Base-by-base conservation (phyloP, 1,284 basidiomycete genomes). In the Boletus holoroseus region DNA sequence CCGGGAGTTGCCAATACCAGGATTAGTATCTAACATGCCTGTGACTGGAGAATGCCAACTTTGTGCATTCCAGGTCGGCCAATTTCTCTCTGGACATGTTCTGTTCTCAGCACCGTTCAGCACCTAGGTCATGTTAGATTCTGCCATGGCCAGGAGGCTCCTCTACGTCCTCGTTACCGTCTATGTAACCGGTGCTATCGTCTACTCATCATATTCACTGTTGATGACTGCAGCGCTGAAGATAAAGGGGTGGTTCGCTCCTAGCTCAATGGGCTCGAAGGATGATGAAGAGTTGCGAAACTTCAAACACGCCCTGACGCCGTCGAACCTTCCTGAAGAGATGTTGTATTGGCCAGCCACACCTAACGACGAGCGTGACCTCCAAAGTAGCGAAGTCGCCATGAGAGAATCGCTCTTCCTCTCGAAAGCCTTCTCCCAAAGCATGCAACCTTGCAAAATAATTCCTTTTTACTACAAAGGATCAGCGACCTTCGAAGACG, bases 381-480 rank as follows among this genome's bases (percentile, higher is more conserved):
- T 35, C 24, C 7, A 24, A 57, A 55, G 50, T 15, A 42, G 64
- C 27, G 38, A 47, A 28, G 62, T 71, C 27, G 36, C 63, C 22
- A 68, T 76, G 55, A 66, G 69, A 46, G 74, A 76, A 58, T 67
- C 69, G 4, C 58, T 77, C 20, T 75, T 82, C 50, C 64, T 88
- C 7, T 83, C 83, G 15, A 87, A 86, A 58, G 79, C 81, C 2
- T 87, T 89, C 58, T 70, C 83, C 2, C 73, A 74, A 50, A 78
- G 80, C 13, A 78, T 86, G 76, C 77, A 79, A 36, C 87, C 88
- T 0, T 83, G 77, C 60, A 81, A 82, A 57, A 79, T 91, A 47
- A 75, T 88, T 16, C 90, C 90, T 0, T 92, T 83, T 70, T 91
- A 85, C 67, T 88, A 88, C 66, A 79, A 80, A 49, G 84, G 84